Base-by-base conservation (phyloP, 2,329 filamentous ascomycete species). In the Verticillium nonalfalfae region DNA sequence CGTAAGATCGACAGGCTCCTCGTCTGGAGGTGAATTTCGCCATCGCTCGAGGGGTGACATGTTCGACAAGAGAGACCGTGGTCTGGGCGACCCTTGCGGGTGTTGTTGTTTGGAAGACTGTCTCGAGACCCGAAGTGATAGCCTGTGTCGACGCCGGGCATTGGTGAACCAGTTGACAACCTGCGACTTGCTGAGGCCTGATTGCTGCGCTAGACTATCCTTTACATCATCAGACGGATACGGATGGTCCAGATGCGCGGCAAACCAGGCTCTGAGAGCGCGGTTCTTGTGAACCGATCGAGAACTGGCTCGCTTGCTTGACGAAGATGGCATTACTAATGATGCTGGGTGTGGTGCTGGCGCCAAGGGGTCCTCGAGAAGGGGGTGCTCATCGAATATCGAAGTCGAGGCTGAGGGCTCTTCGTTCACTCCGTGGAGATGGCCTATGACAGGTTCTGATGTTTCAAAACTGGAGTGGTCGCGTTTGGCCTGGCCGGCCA, bases 151-250 rank as follows among this genome's bases (percentile, higher is more conserved):
- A 7, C 81, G 75, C 21, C 80, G 73, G 1, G 79, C 79, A 64
- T 83, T 83, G 26, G 79, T 75, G 64, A 83, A 82, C 79, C 80
- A 83, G 59, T 79, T 80, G 26, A 76, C 70, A 2, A 82, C 75
- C 38, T 80, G 77, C 1, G 73, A 77, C 58, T 71, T 71, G 21
- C 75, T 80, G 15, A 82, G 72, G 0, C 79, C 79, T 0, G 79
- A 80, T 62, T 80, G 72, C 4, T 68, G 65, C 11, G 74, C 70
- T 0, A 83, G 71, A 3, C 66, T 62, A 0, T 67, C 58, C 59
- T 81, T 81, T 58, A 82, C 76, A 9, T 78, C 74, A 33, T 81
- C 78, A 1, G 73, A 75, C 1, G 80, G 80, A 63, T 83, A 82
- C 1, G 80, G 80, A 52, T 76, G 72, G 45, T 80, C 76, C 10